phyloP scores from a whole-genome alignment of 2,329 filamentous ascomycete species.

The Aphanoascus verrucosus region DNA sequence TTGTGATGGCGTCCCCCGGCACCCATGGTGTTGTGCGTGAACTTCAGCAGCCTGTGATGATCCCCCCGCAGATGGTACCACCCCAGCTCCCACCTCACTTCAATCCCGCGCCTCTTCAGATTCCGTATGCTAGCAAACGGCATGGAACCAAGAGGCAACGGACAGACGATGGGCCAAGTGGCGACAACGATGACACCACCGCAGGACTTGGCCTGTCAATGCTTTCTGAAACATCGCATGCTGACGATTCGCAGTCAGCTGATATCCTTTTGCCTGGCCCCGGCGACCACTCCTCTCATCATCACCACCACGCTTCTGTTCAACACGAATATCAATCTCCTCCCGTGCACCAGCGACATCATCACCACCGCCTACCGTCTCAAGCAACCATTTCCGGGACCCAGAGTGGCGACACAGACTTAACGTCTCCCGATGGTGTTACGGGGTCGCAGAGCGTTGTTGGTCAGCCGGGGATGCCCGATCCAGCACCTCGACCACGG shows the following conservation, averaged over 20 bases:
- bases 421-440: constrained; percentile 31
- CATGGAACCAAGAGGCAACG: constrained; percentile 29
- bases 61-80: constrained; percentile 25
- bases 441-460: constrained; percentile 72
- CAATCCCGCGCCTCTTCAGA: constrained; percentile 25
- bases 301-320: constrained; percentile 23
- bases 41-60: constrained; percentile 24
- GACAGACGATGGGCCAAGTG: constrained; percentile 21
- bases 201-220: constrained; percentile 26
- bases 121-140: constrained; percentile 21
- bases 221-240: constrained; percentile 24
- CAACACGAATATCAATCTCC: constrained; percentile 32
- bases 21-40: constrained; percentile 25
- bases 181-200: constrained; percentile 21
- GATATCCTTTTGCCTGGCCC: constrained; percentile 30
- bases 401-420: constrained; percentile 50
- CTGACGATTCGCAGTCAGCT: constrained; percentile 25
- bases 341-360: constrained; percentile 48
- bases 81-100: constrained; percentile 30
- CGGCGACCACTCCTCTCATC: constrained; percentile 22
- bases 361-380: constrained; percentile 71
- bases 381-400: constrained; percentile 56
- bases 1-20: constrained; percentile 25
- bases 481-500: constrained; percentile 65
- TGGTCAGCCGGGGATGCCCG: constrained; percentile 76